A percentile compares a stretch with the other conserved stretches of the same genome.
phyloP scores from a whole-genome alignment of 495 filamentous ascomycete genomes.

The Penicillium silybi region DNA sequence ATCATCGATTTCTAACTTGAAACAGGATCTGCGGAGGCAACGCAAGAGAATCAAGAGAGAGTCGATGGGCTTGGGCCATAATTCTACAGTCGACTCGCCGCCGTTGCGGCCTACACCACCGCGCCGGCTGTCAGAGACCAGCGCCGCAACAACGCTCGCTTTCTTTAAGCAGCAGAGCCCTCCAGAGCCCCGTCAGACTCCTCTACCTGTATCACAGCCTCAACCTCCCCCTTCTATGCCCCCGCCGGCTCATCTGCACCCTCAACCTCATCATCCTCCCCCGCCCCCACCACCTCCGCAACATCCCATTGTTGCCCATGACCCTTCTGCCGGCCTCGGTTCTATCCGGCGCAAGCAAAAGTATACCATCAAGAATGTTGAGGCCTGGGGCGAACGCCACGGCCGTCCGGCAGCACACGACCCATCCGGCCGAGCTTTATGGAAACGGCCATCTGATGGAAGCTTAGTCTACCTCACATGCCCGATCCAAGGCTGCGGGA shows the following conservation, averaged over 20 bases:
- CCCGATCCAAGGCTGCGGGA: conserved; percentile 40
- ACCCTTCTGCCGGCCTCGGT: conserved; percentile 24
- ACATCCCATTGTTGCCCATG: conserved; percentile 29
- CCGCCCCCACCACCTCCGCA: conserved; percentile 18
- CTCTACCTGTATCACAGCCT: conserved; percentile 29
- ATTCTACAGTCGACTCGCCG: conserved; percentile 38
- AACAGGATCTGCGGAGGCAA: conserved; percentile 44
- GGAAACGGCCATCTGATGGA: conserved; percentile 46
- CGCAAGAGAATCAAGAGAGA: conserved; percentile 45
- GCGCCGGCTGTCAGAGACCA: conserved; percentile 46
- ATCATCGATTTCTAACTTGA: neutral
- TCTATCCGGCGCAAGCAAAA: conserved; percentile 46
- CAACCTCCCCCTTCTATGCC: conserved; percentile 19
- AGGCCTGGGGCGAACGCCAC: conserved; percentile 48
- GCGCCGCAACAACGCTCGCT: conserved; percentile 48
- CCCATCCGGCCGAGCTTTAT: conserved; percentile 40
- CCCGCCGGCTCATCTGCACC: conserved; percentile 19
- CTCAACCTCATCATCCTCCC: conserved; percentile 13
- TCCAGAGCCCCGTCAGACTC: conserved; percentile 39
- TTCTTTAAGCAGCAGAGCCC: conserved; percentile 50
- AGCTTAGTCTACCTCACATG: conserved; percentile 47
- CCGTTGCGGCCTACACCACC: conserved; percentile 42
- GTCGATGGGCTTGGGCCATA: conserved; percentile 42
- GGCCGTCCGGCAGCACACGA: conserved; percentile 46
- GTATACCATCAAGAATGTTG: conserved; percentile 50